Base-by-base conservation (phyloP, 345 rosid species). In the Murraya paniculata region DNA sequence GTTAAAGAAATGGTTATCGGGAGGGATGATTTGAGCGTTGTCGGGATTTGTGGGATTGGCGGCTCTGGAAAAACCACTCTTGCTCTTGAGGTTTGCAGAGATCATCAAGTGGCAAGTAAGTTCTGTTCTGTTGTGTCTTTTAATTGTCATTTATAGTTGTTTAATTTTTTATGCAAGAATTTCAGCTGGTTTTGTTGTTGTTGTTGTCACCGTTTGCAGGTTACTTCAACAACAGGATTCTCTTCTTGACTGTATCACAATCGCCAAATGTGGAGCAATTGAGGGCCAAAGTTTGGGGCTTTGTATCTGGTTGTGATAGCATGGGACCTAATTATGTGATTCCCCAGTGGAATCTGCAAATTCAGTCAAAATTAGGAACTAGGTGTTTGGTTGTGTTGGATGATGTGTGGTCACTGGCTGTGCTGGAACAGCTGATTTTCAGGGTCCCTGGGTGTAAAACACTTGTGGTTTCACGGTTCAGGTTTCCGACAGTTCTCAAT, bases 41-140 rank as follows among this genome's bases (percentile, higher is more conserved):
- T 91, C 60, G 98, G 95, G 68, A 92, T 93, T 56, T 70, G 73
- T 76, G 98, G 99, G 5, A 93, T 92, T 78, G 99, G 97, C 1
- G 99, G 98, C 25, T 93, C 92, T 0, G 99, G 99, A 0, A 95
- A 95, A 71, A 93, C 99, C 7, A 93, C 99, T 73, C 82, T 95
- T 82, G 99, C 94, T 33, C 77, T 67, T 77, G 95, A 95, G 79
- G 64, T 90, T 77, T 81, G 87, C 68, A 87, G 79, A 77, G 99
- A 95, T 68, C 78, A 78, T 74, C 82, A 88, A 84, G 89, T 95
- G 39, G 81, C 72, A 82, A 71, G 99, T 95, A 87, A 86, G 92
- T 71, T 48, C 30, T 56, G 24, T 21, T 30, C 25, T 69, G 22
- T 5, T 41, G 35, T 57, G 72, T 35, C 27, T 71, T 45, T 5